Percentiles rank a stretch among this genome's conserved stretches.
Conservation (phyloP, 768 basidiomycete species). For the Leccinum arenicola region DNA sequence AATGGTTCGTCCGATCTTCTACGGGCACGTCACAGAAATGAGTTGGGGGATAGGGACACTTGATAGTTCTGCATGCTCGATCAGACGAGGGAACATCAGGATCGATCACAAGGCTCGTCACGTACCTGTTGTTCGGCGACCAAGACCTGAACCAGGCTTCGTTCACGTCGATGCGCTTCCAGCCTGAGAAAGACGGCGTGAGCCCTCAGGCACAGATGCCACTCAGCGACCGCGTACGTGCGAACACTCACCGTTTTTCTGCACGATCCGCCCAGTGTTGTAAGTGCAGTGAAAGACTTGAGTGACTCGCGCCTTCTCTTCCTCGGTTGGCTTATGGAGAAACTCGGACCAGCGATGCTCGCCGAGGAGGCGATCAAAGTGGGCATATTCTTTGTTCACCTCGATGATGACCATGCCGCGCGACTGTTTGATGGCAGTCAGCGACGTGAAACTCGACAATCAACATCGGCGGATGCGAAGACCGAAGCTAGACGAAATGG, state of each 20-base stretch:
- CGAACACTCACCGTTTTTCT: slow-evolving; percentile 41
- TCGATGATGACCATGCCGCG: slow-evolving; percentile 47
- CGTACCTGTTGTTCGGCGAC: slow-evolving; percentile 23
- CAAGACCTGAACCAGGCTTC: slow-evolving; percentile 41
- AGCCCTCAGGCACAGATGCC: neutral
- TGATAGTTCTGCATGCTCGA: slow-evolving; percentile 25
- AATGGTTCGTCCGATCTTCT: slow-evolving; percentile 37
- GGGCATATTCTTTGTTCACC: slow-evolving; percentile 29
- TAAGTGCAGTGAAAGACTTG: slow-evolving; percentile 41
- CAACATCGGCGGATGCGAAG: neutral
- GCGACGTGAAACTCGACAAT: neutral
- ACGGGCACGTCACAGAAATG: slow-evolving; percentile 38
- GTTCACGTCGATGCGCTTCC: slow-evolving; percentile 45
- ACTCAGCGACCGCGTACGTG: neutral
- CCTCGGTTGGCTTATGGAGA: slow-evolving; percentile 29
- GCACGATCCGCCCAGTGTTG: slow-evolving; percentile 38
- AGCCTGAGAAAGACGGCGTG: slow-evolving; percentile 30
- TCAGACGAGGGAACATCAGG: neutral
- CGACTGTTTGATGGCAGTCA: slow-evolving; percentile 28
- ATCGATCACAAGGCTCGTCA: neutral
- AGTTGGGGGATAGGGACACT: slow-evolving; percentile 40
- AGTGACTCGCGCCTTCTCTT: slow-evolving; percentile 27
- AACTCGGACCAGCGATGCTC: slow-evolving; percentile 43
- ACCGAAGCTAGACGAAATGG: neutral
- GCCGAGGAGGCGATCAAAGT: slow-evolving; percentile 39